Conservation (phyloP, 1,284 basidiomycete genomes). For the Malassezia caprae region DNA sequence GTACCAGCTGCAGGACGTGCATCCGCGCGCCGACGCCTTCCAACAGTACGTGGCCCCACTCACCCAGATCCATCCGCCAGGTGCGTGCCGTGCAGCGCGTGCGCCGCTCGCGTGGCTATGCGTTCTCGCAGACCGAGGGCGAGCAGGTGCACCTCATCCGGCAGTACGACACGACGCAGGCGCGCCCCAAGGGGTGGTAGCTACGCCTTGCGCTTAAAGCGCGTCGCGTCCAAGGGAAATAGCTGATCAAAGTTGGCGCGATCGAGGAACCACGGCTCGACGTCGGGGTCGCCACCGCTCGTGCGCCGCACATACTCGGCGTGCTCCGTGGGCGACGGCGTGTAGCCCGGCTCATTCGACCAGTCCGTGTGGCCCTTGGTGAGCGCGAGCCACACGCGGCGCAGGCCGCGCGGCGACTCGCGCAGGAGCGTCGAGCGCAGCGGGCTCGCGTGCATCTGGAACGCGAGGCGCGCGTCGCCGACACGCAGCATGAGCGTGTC, state of each 20-base stretch:
- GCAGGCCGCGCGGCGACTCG: slow-evolving; percentile 4
- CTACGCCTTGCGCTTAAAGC: slow-evolving; percentile 9
- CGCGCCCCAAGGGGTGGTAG: slow-evolving; percentile 11
- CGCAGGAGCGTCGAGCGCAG: background rate
- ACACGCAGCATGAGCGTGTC: slow-evolving; percentile 19
- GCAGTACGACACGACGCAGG: slow-evolving; percentile 44
- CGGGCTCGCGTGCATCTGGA: slow-evolving; percentile 14
- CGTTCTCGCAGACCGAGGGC: slow-evolving; percentile 44
- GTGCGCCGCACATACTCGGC: background rate
- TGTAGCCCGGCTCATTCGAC: slow-evolving; percentile 1
- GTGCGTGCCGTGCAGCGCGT: slow-evolving; percentile 45
- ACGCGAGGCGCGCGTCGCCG: slow-evolving; percentile 17
- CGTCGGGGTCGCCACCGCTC: background rate
- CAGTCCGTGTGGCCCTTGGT: slow-evolving; percentile 13
- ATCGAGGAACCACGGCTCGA: slow-evolving; percentile 21
- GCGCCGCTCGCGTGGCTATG: slow-evolving; percentile 43
- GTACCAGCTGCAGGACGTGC: slow-evolving; percentile 93
- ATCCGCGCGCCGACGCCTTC: slow-evolving; percentile 87
- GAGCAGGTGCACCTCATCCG: slow-evolving; percentile 42
- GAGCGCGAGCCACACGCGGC: background rate
- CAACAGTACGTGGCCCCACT: slow-evolving; percentile 34
- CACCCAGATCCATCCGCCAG: slow-evolving; percentile 39
- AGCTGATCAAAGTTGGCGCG: slow-evolving; percentile 18
- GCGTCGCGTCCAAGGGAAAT: slow-evolving; percentile 17
- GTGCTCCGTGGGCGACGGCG: slow-evolving; percentile 5